Base-by-base conservation (phyloP, 202 grass and related monocot genomes). In the Panicum hallii region DNA sequence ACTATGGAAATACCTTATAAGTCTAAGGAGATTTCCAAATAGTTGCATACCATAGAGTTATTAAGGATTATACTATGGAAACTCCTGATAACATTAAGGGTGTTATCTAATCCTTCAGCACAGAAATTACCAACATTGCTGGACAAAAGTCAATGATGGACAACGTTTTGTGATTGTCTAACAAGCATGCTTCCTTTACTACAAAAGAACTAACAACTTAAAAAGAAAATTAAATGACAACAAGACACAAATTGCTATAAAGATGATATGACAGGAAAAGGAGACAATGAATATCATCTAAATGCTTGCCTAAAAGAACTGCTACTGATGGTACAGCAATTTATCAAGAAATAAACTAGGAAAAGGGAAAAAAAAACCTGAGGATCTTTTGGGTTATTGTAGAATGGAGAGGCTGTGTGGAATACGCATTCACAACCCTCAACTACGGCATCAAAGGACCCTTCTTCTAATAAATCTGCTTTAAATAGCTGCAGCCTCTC, bases 361-460 rank as follows among this genome's bases (percentile, higher is more conserved):
- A 44, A 73, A 47, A 79, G 5, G 76, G 23, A 63, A 38, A 34
- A 34, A 34, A 34, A 38, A 80, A 93, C 92, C 86, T 94, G 62
- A 15, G 86, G 83, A 94, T 91, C 89, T 67, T 76, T 68, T 40
- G 74, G 28, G 63, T 72, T 64, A 56, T 28, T 57, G 65, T 50
- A 89, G 82, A 80, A 94, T 60, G 89, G 89, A 72, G 87, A 90
- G 41, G 89, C 89, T 9, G 87, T 90, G 71, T 94, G 89, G 50
- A 94, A 90, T 43, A 94, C 89, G 57, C 73, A 79, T 62, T 89
- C 81, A 54, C 87, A 89, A 28, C 89, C 89, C 4, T 90, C 68
- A 66, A 89, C 79, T 28, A 57, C 63, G 50, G 44, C 55, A 67
- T 91, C 78, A 53, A 88, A 94, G 30, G 89, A 91, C 6, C 89